Base-by-base conservation (phyloP, 148 eudicot species). In the Arctostaphylos glauca region DNA sequence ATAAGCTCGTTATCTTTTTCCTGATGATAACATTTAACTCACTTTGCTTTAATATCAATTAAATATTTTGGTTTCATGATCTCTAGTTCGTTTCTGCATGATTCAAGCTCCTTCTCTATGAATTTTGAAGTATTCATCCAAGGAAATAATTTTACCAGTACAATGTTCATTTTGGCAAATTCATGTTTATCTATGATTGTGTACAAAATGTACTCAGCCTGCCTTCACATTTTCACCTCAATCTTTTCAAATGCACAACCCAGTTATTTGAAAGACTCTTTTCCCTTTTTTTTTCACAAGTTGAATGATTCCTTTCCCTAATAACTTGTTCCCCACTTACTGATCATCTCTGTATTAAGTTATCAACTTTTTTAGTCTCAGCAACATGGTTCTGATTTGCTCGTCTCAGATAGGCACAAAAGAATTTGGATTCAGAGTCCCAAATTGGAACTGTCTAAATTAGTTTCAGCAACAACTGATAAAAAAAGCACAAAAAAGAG, bases 401-500 rank as follows among this genome's bases (percentile, higher is more conserved):
- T 74, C 77, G 12, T 18, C 16, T 58, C 6, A n/a, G 68, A 21
- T 62, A 62, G n/a, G 38, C n/a, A 62, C 12, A 21, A 62, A 62
- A 31, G 54, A 50, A 50, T 50, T 46, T 48, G 44, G 0, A 48
- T 77, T 54, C 43, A 59, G n/a, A 56, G 49, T 50, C 6, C 71
- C 41, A 66, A 83, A 78, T 55, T 49, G 55, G 15, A 55, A 16
- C 25, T 58, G 21, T 53, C 76, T 46, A 56, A 41, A 70, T 53
- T 2, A 54, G 3, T 25, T 56, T 50, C 50, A 55, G 43, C 55
- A 48, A 62, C 47, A 49, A 80, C 47, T 66, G 5, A 49, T 12
- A 66, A 74, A 73, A 55, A 31, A 74, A 52, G 44, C n/a, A 78
- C 70, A 79, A 47, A 79, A 47, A 83, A 55, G 15, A 41, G 59